Conservation (phyloP, 2,329 filamentous ascomycete genomes). For the Xylariales sp. region DNA sequence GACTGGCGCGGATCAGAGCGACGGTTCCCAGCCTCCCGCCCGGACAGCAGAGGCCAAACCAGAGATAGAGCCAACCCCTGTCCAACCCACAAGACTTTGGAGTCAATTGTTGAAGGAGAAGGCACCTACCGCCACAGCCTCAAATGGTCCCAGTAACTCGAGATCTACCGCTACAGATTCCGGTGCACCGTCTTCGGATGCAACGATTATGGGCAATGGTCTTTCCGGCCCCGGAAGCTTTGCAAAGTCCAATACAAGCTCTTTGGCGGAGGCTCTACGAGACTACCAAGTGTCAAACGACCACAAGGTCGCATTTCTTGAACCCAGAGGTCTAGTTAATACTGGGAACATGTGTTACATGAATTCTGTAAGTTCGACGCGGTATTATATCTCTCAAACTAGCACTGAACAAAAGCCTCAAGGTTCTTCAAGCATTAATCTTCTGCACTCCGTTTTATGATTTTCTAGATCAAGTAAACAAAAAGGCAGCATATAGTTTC, state of each 20-base stretch:
- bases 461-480: constrained; percentile 88
- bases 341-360: constrained; percentile 99
- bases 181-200: constrained; percentile 43
- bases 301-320: constrained; percentile 81
- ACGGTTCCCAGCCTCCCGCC: constrained; percentile 32
- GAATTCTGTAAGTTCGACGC: constrained; percentile 84
- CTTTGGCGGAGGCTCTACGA: constrained; percentile 73
- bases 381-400: background rate
- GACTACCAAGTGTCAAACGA: constrained; percentile 75
- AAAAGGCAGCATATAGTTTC: constrained; percentile 87
- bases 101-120: constrained; percentile 52
- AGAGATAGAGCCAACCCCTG: constrained; percentile 46
- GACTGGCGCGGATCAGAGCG: constrained; percentile 27
- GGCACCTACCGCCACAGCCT: constrained; percentile 38
- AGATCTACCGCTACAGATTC: constrained; percentile 40
- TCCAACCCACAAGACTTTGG: constrained; percentile 54
- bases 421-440: constrained; percentile 95
- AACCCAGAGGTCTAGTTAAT: constrained; percentile 93
- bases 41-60: constrained; percentile 40
- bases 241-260: constrained; percentile 56
- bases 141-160: constrained; percentile 45
- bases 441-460: constrained; percentile 95
- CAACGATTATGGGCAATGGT: constrained; percentile 43
- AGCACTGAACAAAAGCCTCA: constrained; percentile 12
- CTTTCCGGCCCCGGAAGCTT: constrained; percentile 51